Evolutionary conservation across 805 yeast genomes (phyloP).

Genomic region (Huiozyma naganishii): DNA sequence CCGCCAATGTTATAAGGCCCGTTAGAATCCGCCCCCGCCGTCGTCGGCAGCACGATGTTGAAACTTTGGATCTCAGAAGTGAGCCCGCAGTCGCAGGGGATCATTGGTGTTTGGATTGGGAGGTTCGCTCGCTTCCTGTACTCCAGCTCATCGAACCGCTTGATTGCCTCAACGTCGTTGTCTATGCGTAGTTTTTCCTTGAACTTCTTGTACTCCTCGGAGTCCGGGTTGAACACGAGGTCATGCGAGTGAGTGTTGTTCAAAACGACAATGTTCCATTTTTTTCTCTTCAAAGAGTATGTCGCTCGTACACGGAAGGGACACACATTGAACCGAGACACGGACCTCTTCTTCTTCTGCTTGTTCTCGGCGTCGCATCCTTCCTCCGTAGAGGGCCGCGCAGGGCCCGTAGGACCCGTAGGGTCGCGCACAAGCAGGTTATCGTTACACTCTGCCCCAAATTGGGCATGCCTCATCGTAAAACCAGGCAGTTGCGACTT

Average conservation of each 20-base stretch:
- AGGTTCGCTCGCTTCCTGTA: conserved; percentile 23
- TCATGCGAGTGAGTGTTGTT: conserved; percentile 52
- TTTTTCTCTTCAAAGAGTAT: conserved; percentile 38
- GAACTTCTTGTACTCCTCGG: conserved; percentile 28
- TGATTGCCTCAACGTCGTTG: conserved; percentile 25
- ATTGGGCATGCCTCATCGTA: not conserved
- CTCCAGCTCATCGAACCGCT: conserved; percentile 29
- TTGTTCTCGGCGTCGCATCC: not conserved
- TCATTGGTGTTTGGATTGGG: conserved; percentile 24
- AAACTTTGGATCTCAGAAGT: conserved; percentile 28
- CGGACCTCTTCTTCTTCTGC: conserved; percentile 22
- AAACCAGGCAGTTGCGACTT: conserved; percentile 1
- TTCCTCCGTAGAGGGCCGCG: not conserved
- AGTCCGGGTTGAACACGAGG: conserved; percentile 26
- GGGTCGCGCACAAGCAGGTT: conserved; percentile 5
- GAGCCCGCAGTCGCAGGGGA: conserved; percentile 30
- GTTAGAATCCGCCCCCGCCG: not conserved
- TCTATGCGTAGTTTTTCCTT: conserved; percentile 19
- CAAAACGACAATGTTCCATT: conserved; percentile 53
- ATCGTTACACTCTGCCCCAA: conserved; percentile 2
- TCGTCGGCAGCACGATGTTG: conserved; percentile 24
- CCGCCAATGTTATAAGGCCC: not conserved
- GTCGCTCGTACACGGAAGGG: conserved; percentile 61
- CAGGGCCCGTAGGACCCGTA: not conserved
- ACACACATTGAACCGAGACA: conserved; percentile 32